A percentile compares a stretch with the other conserved stretches of the same genome.
Evolutionary conservation across 176 grass and related monocot species (phyloP).

Genomic region (Oryza officinalis): DNA sequence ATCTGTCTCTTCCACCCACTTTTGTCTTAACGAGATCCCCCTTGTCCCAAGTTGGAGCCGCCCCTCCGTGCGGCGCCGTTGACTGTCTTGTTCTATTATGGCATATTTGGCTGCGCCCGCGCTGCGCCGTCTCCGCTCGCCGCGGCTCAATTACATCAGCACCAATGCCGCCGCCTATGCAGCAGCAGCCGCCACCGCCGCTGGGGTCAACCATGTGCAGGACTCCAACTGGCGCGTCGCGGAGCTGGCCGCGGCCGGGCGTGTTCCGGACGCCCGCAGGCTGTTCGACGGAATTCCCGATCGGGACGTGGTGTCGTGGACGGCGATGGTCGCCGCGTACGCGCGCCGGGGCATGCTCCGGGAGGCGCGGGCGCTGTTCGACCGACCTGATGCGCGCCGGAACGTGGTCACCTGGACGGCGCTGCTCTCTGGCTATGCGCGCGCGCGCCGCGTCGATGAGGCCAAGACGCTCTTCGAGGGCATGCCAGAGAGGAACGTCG

Average conservation of each 20-base stretch:
- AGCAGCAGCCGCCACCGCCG: background rate
- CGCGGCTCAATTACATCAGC: background rate
- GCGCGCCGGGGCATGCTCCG: constrained; percentile 38
- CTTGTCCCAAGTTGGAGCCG: no score
- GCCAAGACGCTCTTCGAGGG: constrained; percentile 42
- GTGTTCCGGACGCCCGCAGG: constrained; percentile 38
- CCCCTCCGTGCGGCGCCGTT: no score
- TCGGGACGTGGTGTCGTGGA: constrained; percentile 59
- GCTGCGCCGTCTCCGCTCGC: constrained; percentile 33
- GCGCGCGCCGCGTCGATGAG: constrained; percentile 24
- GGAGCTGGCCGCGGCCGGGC: constrained; percentile 23
- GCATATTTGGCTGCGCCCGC: constrained; percentile 3
- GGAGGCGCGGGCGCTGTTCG: constrained; percentile 43
- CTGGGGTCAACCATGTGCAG: no score
- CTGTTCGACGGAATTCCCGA: constrained; percentile 49
- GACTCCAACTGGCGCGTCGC: constrained; percentile 35
- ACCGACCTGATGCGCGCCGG: constrained; percentile 43
- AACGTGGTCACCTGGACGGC: constrained; percentile 65
- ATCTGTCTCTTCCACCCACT: no score
- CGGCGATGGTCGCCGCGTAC: constrained; percentile 48
- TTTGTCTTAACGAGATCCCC: no score
- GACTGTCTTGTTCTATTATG: background rate
- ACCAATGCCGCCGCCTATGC: background rate
- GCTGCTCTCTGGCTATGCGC: constrained; percentile 49
- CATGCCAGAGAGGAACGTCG: constrained; percentile 52